Conservation (phyloP, 257 asterid species). For the Scutellaria barbata region DNA sequence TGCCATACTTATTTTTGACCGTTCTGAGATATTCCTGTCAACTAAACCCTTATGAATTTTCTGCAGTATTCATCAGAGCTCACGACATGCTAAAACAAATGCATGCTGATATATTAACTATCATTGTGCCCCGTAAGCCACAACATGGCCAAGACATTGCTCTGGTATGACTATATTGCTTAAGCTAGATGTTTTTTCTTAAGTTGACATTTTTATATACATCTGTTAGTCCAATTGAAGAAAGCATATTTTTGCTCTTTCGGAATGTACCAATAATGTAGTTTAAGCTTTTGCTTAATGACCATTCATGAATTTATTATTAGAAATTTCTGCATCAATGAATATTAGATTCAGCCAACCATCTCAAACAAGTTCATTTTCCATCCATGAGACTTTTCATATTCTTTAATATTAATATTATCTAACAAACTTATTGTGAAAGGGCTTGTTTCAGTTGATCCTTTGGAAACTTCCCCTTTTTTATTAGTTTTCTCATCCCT, state of each 20-base stretch:
- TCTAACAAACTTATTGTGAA: not conserved
- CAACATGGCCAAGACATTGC: slow-evolving; percentile 69
- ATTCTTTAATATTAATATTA: not conserved
- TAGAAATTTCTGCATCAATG: not conserved
- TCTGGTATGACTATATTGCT: slow-evolving; percentile 56
- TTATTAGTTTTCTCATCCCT: not conserved
- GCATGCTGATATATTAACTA: slow-evolving; percentile 68
- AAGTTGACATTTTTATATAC: slow-evolving; percentile 1
- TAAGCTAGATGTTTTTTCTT: not conserved
- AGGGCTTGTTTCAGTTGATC: not conserved
- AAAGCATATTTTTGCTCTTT: not conserved
- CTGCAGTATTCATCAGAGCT: slow-evolving; percentile 77
- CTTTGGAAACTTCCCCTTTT: not conserved
- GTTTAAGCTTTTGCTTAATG: not conserved
- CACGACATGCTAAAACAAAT: slow-evolving; percentile 65
- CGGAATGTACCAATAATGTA: not conserved
- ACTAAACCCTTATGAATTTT: slow-evolving; percentile 40
- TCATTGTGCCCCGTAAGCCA: slow-evolving; percentile 84
- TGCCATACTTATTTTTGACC: slow-evolving; percentile 1
- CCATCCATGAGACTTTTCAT: slow-evolving; percentile 8
- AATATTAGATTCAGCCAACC: slow-evolving; percentile 7
- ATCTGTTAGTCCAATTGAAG: slow-evolving; percentile 16
- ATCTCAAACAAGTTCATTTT: not conserved
- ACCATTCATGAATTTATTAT: not conserved
- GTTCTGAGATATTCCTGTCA: slow-evolving; percentile 18